phyloP scores from a whole-genome alignment of 805 yeast genomes.

The Cyberlindnera galapagoensis region DNA sequence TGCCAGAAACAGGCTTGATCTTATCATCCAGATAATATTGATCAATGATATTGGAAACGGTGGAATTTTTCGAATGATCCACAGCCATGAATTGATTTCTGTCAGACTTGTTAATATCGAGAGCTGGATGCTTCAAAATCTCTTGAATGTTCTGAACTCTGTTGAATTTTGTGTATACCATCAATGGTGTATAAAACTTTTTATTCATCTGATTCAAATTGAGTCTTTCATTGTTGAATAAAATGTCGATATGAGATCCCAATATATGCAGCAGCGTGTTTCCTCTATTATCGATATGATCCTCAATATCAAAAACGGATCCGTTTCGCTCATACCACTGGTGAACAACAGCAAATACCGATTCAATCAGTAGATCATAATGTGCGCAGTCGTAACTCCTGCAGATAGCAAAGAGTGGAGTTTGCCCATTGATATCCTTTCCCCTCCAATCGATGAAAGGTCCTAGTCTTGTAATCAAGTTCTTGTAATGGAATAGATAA shows the following conservation, averaged over 20 bases:
- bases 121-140: slow-evolving; percentile 42
- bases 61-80: slow-evolving; percentile 38
- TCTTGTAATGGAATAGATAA: slow-evolving; percentile 52
- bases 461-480: slow-evolving; percentile 50
- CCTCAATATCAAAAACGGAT: slow-evolving; percentile 37
- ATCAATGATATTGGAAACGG: slow-evolving; percentile 32
- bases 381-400: slow-evolving; percentile 74
- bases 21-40: slow-evolving; percentile 15
- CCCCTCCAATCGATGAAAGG: slow-evolving; percentile 59
- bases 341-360: slow-evolving; percentile 38
- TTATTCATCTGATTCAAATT: slow-evolving; percentile 57
- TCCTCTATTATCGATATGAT: slow-evolving; percentile 68
- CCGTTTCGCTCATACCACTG: slow-evolving; percentile 33
- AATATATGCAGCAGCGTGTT: slow-evolving; percentile 74
- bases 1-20: slow-evolving; percentile 18
- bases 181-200: slow-evolving; percentile 60
- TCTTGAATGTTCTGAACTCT: slow-evolving; percentile 51
- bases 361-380: slow-evolving; percentile 43
- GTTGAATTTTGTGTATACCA: slow-evolving; percentile 63
- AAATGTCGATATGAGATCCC: slow-evolving; percentile 38
- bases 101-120: slow-evolving; percentile 34
- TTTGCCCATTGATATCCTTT: slow-evolving; percentile 59
- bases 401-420: slow-evolving; percentile 72
- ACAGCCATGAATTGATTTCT: slow-evolving; percentile 29
- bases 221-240: slow-evolving; percentile 31